These are phyloP conservation scores for Triangularia setosa DNA, from an alignment of 2,329 filamentous ascomycete species.

Conservation along the genomic window DNA sequence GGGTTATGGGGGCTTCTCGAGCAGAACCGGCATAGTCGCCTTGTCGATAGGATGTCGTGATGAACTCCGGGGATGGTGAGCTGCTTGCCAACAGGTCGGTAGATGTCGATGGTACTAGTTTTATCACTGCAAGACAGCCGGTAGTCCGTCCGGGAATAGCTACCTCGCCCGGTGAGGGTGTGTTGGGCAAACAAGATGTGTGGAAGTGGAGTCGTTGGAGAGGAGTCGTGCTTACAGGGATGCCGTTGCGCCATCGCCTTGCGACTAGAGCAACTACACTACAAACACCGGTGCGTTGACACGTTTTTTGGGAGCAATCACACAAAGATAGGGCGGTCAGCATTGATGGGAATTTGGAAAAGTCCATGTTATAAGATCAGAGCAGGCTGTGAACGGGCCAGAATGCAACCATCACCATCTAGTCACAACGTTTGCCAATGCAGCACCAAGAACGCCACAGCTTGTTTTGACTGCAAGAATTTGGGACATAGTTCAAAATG, in stretches of 20 bases:
- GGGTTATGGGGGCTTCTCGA: not conserved
- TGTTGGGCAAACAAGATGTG: not conserved
- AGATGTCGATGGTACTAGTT: not conserved
- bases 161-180: not conserved
- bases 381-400: not conserved
- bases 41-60: not conserved
- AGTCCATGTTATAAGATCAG: not conserved
- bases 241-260: conserved; percentile 8
- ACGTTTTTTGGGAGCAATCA: not conserved
- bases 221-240: conserved; percentile 10
- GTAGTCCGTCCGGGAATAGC: not conserved
- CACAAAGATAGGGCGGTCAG: not conserved
- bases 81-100: not conserved
- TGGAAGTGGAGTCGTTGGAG: not conserved
- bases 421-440: not conserved
- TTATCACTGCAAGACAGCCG: not conserved
- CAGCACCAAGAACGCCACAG: not conserved
- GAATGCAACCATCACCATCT: not conserved
- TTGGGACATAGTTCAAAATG: not conserved
- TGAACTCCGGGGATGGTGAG: not conserved
- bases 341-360: not conserved
- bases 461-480: not conserved
- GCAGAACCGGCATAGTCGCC: not conserved
- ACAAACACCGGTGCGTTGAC: not conserved
- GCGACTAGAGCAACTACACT: not conserved